phyloP scores from a whole-genome alignment of 371 early-diverging fungal genomes.

The Syncephalastrum sp. region DNA sequence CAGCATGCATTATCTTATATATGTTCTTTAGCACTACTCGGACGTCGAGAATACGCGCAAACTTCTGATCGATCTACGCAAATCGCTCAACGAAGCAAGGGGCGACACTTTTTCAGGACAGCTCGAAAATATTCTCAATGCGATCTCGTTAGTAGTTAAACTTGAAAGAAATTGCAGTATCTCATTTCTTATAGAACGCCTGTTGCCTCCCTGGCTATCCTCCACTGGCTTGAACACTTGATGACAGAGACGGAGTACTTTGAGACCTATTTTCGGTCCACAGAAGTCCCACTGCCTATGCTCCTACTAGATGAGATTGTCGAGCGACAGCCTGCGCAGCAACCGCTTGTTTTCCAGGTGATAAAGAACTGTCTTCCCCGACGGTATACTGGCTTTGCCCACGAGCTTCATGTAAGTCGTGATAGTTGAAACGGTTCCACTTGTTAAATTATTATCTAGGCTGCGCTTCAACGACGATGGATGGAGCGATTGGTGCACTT shows the following conservation, averaged over 20 bases:
- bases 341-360: conserved; percentile 58
- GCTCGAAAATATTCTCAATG: conserved; percentile 25
- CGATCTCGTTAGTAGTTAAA: conserved; percentile 19
- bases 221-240: conserved; percentile 66
- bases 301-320: conserved; percentile 71
- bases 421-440: not conserved
- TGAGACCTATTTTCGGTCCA: conserved; percentile 64
- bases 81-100: conserved; percentile 16
- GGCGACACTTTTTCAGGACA: conserved; percentile 27
- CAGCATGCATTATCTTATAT: not conserved
- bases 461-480: conserved; percentile 61
- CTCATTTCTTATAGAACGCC: conserved; percentile 35
- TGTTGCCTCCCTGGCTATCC: conserved; percentile 53
- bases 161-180: not conserved
- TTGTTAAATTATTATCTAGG: conserved; percentile 29
- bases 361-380: conserved; percentile 41
- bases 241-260: conserved; percentile 61
- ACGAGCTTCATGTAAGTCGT: conserved; percentile 51
- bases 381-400: conserved; percentile 43
- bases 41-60: conserved; percentile 18
- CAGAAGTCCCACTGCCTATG: conserved; percentile 58
- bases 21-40: conserved; percentile 3
- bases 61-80: conserved; percentile 17
- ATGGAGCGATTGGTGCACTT: conserved; percentile 65
- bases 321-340: conserved; percentile 61